A percentile compares a stretch with the other conserved stretches of the same genome.
Conservation (phyloP, 805 yeast species). For the Spathaspora sp. region DNA sequence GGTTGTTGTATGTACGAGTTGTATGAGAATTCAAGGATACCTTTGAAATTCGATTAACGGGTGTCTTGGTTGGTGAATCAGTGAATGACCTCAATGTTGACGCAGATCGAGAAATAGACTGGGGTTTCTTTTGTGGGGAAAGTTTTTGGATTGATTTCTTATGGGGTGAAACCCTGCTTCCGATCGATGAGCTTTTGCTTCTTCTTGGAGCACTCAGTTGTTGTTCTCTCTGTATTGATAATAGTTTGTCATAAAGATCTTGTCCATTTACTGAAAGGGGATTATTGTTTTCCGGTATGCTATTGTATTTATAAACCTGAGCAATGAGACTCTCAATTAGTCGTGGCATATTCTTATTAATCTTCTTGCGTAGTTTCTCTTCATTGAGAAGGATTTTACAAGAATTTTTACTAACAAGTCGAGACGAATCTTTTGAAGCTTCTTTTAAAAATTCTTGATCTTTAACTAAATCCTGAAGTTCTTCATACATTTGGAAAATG, state of each 20-base stretch:
- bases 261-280: constrained; percentile 44
- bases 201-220: neutral
- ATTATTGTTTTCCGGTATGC: constrained; percentile 11
- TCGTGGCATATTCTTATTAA: constrained; percentile 66
- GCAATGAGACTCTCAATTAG: constrained; percentile 49
- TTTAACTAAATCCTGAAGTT: constrained; percentile 49
- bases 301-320: constrained; percentile 49
- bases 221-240: constrained; percentile 27
- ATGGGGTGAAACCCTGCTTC: neutral
- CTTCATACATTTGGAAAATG: constrained; percentile 52
- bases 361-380: constrained; percentile 67
- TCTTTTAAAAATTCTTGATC: constrained; percentile 65
- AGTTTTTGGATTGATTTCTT: neutral
- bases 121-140: constrained; percentile 10
- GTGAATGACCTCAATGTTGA: constrained; percentile 1
- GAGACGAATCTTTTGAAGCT: constrained; percentile 74
- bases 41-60: constrained; percentile 5
- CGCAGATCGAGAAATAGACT: neutral
- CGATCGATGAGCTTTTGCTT: neutral
- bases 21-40: neutral
- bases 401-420: constrained; percentile 70
- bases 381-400: constrained; percentile 78
- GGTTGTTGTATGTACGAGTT: constrained; percentile 8
- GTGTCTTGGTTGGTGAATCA: constrained; percentile 8
- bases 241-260: constrained; percentile 39